Evolutionary conservation across 75 land plant species (phyloP), one percentile per base, ranked within the genome.

Genomic region (Picea sitchensis): DNA sequence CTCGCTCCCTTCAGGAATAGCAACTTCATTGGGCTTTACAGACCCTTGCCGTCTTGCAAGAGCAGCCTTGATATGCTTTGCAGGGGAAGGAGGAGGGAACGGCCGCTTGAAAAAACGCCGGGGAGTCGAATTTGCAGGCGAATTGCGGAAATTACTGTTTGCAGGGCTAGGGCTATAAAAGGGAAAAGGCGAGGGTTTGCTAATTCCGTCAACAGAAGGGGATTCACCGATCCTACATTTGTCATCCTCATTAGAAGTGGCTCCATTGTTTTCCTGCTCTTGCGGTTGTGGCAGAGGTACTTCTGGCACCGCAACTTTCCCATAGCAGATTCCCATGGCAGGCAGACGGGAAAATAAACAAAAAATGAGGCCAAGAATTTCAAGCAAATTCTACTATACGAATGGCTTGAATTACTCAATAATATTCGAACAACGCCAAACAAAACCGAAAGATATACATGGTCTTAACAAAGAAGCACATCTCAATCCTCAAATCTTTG

Each of bases 21-120:
- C 41, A 1, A 87, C 93, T 81, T 93, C 96, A 61, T 90, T 95
- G 26, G 94, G 88, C 83, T 93, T 93, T 79, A 86, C 90, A 12
- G 90, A 77, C 31, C 96, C 96, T 9, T 92, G 93, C 60, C 96
- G 77, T 79, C 94, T 58, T 12, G 92, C 91, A 57, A 93, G 80
- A 44, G 82, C 73, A 5, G 95, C 86, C 77, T 76, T 69, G 21
- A 94, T 90, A 63, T 94, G 96, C 85, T 92, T 93, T 36, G 96
- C 96, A 36, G 96, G 96, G 30, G 96, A 93, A 18, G 92, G 95
- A n/a, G 96, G 96, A 21, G 92, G 94, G 65, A 92, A 92, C 75
- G 94, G 90, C 77, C 84, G 30, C 82, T 59, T 86, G 41, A 93
- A 92, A 59, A 92, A 78, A 38, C 96, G 75, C 75, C 78, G 75